Base-by-base conservation (phyloP, 1,139 yeast species). In the Zygoascus hellenicus region DNA sequence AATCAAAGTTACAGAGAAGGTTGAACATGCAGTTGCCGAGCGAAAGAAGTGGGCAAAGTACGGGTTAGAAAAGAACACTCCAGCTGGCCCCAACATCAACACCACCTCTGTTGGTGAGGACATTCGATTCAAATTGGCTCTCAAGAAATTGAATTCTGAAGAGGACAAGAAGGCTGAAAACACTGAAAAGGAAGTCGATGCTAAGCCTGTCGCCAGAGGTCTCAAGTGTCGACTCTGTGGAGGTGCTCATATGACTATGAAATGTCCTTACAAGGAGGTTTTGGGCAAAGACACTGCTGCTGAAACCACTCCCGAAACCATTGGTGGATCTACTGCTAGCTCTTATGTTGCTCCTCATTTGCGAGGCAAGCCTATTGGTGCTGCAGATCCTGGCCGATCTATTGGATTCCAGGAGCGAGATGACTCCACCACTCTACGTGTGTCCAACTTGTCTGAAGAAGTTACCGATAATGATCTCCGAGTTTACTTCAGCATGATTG, bases 261-360 rank as follows among this genome's bases (percentile, higher is more conserved):
- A 85, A 71, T 92, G 99, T 84, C 98, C 98, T 56, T 88, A 82
- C 77, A 90, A 86, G 72, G 95, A 85, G 61, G 85, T 94, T 38
- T 75, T 92, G 67, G 94, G 90, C 35, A 75, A 75, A 40, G 67
- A 71, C 37, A 66, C 69, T 39, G 64, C 65, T 39, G 65, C 69
- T 38, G 67, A 70, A 30, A 66, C 65, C 16, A 60, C 70, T 46
- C 72, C 71, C 32, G 45, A 67, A 40, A 67, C 63, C 13, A 62
- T 67, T 15, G 65, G 58, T 37, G 59, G 60, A 32, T 54, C 60
- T 42, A 49, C 65, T 38, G 52, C 57, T n/a, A 64, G 71, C 54
- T 77, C 76, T 54, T 89, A 86, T 65, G 83, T 87, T 54, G 94
- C 95, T 56, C 90, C 92, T 59, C 86, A 81, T 62, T 66, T 82